A percentile compares a stretch with the other conserved stretches of the same genome.
These are phyloP conservation scores for Madurella fahalii DNA, from an alignment of 2,329 filamentous ascomycete species.

Conservation along the genomic window DNA sequence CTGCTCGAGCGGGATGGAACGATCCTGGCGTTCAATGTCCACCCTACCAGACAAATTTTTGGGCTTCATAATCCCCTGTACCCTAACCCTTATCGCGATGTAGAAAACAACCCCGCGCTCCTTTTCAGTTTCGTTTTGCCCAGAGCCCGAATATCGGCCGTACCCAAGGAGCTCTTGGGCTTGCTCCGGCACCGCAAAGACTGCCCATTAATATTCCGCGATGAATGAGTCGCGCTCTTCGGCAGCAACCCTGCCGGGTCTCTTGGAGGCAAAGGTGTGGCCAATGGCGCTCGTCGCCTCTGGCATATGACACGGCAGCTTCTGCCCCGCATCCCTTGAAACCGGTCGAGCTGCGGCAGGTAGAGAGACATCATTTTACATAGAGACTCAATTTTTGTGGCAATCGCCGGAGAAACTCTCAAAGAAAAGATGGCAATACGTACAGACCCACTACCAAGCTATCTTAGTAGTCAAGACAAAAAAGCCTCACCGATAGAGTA, in stretches of 20 bases:
- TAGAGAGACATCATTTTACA: too few relatives aligned
- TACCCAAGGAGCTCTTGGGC: too few relatives aligned
- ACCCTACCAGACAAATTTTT: constrained; percentile 2
- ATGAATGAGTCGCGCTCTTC: neutral
- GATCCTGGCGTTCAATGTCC: neutral
- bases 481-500: neutral
- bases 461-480: neutral
- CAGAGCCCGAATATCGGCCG: too few relatives aligned
- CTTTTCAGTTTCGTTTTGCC: neutral
- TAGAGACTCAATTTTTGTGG: too few relatives aligned
- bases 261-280: constrained; percentile 8
- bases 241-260: neutral
- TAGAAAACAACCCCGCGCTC: neutral
- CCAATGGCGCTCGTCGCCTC: constrained; percentile 1
- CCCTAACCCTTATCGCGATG: constrained; percentile 17
- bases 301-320: neutral
- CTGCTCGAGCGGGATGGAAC: constrained; percentile 1
- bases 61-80: neutral
- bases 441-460: neutral
- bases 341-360: neutral
- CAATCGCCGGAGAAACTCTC: neutral
- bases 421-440: neutral
- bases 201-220: too few relatives aligned
- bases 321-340: constrained; percentile 3
- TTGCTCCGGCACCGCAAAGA: too few relatives aligned